Evolutionary conservation across 305 asterid species (phyloP), one percentile per base, ranked within the genome.

Genomic region (Fraxinus greggii): DNA sequence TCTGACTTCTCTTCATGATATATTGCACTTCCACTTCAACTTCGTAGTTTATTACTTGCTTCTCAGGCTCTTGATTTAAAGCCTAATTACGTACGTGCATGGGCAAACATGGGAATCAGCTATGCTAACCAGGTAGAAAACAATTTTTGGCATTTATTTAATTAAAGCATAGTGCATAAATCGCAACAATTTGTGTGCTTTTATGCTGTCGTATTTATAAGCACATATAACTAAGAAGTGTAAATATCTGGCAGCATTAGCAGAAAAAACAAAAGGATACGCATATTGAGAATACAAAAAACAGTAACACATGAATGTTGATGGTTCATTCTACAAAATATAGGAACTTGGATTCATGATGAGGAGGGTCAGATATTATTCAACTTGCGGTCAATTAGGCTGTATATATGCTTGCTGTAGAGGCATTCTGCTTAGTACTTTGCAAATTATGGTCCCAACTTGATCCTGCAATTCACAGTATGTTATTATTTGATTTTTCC

Each of bases 21-120:
- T 82, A 38, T 42, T 85, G 48, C 79, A 69, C 76, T 80, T 81
- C 76, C 59, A 77, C 74, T 72, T 23, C 51, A 73, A 75, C 28
- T 81, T 79, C 10, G 35, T 65, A 19, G 74, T 83, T 5, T 70
- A 72, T 82, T 78, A 79, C 56, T 85, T 81, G 76, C 61, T 78
- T 87, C 83, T 77, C 94, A 97, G 99, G 99, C 99, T 67, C 90
- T 97, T 67, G 98, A 97, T 92, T 86, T 97, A 72, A 97, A 97
- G 90, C 99, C 98, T 32, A 97, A 95, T 84, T 97, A 97, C 74
- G 99, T 95, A 75, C 98, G 98, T 56, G 99, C 99, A 56, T 97
- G 99, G 99, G 99, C 99, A 61, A 97, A 97, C 88, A 95, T 97
- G 98, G 99, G 99, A 33, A 97, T 97, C 89, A 95, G 99, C 89